Conservation (phyloP, 75 land plant genomes). For the Sequoiadendron giganteum region DNA sequence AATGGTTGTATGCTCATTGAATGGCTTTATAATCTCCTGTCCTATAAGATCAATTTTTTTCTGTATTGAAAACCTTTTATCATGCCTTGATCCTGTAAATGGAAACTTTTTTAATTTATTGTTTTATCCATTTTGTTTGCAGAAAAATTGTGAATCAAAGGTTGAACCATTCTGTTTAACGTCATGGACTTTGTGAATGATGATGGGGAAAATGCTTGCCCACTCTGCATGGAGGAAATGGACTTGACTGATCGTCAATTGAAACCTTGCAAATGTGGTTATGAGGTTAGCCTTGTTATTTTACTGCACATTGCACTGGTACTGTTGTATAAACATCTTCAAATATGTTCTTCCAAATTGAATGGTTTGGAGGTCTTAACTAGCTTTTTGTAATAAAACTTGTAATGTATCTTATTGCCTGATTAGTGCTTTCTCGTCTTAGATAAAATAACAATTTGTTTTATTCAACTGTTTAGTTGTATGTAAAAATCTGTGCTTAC, state of each 20-base stretch:
- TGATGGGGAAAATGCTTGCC: conserved; percentile 68
- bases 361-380: not conserved
- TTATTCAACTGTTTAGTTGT: not conserved
- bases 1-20: not conserved
- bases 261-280: conserved; percentile 93
- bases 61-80: not conserved
- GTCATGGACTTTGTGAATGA: conserved; percentile 42
- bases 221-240: conserved; percentile 88
- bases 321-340: not conserved
- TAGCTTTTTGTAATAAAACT: not conserved
- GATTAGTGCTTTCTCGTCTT: not conserved
- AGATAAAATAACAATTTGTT: not conserved
- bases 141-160: not conserved
- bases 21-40: not conserved
- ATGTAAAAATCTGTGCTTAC: not conserved
- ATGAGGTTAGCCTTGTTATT: conserved; percentile 49
- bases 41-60: not conserved
- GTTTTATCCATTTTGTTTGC: not conserved
- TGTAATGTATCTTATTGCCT: not conserved
- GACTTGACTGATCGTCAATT: conserved; percentile 87
- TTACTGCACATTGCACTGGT: not conserved
- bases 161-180: not conserved
- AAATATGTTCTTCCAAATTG: not conserved
- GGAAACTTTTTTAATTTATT: not conserved
- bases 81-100: not conserved